A percentile compares a stretch with the other conserved stretches of the same genome.
Evolutionary conservation across 2,329 filamentous ascomycete species (phyloP).

Genomic region (Microsporum canis): DNA sequence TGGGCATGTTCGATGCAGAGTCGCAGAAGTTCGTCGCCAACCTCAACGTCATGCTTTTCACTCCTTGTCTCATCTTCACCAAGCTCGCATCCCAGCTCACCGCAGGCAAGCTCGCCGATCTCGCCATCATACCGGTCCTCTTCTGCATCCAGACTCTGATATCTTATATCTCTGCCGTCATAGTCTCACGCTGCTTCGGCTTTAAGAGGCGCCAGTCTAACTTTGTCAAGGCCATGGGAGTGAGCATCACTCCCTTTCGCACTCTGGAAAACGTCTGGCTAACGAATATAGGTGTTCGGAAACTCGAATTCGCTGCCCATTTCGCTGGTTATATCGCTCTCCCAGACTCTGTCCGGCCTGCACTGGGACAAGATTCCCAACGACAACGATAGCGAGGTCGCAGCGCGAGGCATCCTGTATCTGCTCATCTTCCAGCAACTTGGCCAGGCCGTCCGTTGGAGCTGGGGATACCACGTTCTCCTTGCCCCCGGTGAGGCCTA

Average conservation of each 20-base stretch:
- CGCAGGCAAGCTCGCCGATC: slow-evolving; percentile 75
- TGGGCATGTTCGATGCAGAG: slow-evolving; percentile 89
- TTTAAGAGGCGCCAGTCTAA: slow-evolving; percentile 80
- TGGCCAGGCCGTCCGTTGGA: slow-evolving; percentile 90
- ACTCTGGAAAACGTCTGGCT: slow-evolving; percentile 11
- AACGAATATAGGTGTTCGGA: slow-evolving; percentile 60
- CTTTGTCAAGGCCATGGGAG: slow-evolving; percentile 92
- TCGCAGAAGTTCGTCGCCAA: slow-evolving; percentile 96
- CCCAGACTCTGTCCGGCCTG: slow-evolving; percentile 78
- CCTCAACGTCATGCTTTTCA: slow-evolving; percentile 91
- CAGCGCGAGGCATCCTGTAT: slow-evolving; percentile 85
- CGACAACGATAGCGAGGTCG: slow-evolving; percentile 92
- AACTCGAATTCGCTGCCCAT: slow-evolving; percentile 98
- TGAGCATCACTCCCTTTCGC: slow-evolving; percentile 27
- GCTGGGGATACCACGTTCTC: slow-evolving; percentile 92
- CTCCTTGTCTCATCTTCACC: slow-evolving; percentile 93
- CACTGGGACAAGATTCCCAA: slow-evolving; percentile 88
- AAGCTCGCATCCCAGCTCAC: slow-evolving; percentile 93
- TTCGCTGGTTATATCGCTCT: slow-evolving; percentile 85
- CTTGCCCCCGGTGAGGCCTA: slow-evolving; percentile 65
- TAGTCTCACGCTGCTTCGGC: slow-evolving; percentile 62
- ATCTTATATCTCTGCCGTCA: slow-evolving; percentile 64
- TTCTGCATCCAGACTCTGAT: slow-evolving; percentile 79
- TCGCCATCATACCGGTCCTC: slow-evolving; percentile 90
- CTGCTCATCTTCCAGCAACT: slow-evolving; percentile 96